These are phyloP conservation scores for Clarkia xantiana DNA, from an alignment of 345 rosid species.

Conservation along the genomic window DNA sequence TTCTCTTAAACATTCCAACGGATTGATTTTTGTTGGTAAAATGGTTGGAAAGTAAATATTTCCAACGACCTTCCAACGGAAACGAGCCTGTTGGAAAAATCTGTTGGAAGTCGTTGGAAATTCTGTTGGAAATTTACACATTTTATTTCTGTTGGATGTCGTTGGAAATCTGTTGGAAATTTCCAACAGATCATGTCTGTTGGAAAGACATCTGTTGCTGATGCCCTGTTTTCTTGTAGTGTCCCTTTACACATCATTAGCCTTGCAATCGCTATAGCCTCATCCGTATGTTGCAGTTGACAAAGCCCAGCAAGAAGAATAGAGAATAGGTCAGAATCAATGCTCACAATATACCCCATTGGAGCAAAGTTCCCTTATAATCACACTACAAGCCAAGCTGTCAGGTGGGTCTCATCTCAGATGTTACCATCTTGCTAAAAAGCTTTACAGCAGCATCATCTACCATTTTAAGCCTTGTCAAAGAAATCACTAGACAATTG, in stretches of 20 bases:
- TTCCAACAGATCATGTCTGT: too few relatives aligned
- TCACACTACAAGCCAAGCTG: conserved; percentile 47
- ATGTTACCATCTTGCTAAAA: conserved; percentile 32
- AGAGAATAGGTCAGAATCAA: conserved; percentile 51
- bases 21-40: too few relatives aligned
- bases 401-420: conserved; percentile 55
- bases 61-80: too few relatives aligned
- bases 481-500: conserved; percentile 42
- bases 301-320: conserved; percentile 44
- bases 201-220: too few relatives aligned
- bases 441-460: conserved; percentile 54
- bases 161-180: too few relatives aligned
- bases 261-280: conserved; percentile 51
- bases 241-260: conserved; percentile 38
- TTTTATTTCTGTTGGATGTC: too few relatives aligned
- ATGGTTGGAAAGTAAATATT: too few relatives aligned
- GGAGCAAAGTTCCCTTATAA: conserved; percentile 47
- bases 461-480: conserved; percentile 30
- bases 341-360: conserved; percentile 20
- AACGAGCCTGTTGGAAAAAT: too few relatives aligned
- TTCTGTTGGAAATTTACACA: too few relatives aligned
- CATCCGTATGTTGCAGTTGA: conserved; percentile 22
- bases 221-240: too few relatives aligned
- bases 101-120: too few relatives aligned
- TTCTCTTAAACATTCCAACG: too few relatives aligned